Conservation (phyloP, 2,329 filamentous ascomycete genomes). For the Capronia coronata region DNA sequence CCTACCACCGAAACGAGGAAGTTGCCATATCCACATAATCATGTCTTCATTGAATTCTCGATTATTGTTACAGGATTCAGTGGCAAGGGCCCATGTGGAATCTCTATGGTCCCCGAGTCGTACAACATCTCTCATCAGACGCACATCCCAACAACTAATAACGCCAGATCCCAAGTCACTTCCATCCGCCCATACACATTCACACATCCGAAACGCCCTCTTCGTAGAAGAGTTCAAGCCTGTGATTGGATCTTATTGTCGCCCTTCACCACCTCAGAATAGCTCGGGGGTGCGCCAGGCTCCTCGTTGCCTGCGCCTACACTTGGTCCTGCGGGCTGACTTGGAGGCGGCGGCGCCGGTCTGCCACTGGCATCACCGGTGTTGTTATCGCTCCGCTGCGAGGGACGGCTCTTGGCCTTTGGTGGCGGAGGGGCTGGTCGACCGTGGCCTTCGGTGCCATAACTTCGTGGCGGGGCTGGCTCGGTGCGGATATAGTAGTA, state of each 20-base stretch:
- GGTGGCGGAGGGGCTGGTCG: constrained; percentile 26
- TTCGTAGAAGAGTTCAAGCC: constrained; percentile 38
- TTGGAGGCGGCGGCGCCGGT: constrained; percentile 25
- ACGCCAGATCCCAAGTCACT: neutral
- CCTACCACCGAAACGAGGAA: neutral
- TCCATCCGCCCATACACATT: too few species aligned
- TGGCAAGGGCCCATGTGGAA: neutral
- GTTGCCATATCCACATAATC: neutral
- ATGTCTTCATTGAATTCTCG: neutral
- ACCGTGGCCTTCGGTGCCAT: constrained; percentile 35
- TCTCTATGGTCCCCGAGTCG: neutral
- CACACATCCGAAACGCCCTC: neutral
- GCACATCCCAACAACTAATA: neutral
- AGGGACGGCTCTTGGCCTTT: constrained; percentile 27
- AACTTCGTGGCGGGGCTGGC: constrained; percentile 33
- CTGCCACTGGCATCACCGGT: constrained; percentile 30
- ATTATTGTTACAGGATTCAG: neutral
- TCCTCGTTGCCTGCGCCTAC: constrained; percentile 39
- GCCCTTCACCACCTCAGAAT: constrained; percentile 80
- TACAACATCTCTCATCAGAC: neutral
- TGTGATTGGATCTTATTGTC: constrained; percentile 82
- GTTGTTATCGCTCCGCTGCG: constrained; percentile 27
- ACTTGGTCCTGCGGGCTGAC: constrained; percentile 33
- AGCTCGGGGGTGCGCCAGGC: constrained; percentile 64
- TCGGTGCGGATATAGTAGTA: constrained; percentile 67